Percentiles rank a stretch among this genome's conserved stretches.
Conservation (phyloP, 345 rosid genomes). For the Hypericum perforatum region DNA sequence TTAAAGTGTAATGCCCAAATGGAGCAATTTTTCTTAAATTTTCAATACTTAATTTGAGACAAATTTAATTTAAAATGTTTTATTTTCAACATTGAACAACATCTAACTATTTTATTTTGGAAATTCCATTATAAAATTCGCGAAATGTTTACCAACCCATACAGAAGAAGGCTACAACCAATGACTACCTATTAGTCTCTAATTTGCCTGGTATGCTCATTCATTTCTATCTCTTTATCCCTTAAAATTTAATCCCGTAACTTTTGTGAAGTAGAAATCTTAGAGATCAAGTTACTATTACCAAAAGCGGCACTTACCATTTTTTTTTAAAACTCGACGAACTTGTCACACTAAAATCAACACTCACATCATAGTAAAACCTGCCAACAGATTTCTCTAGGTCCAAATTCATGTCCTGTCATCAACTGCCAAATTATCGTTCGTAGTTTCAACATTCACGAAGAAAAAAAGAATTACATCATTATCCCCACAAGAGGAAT, state of each 20-base stretch:
- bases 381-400: slow-evolving; percentile 6
- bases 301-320: slow-evolving; percentile 16
- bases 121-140: slow-evolving; percentile 42
- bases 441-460: background rate
- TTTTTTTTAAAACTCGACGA: slow-evolving; percentile 27
- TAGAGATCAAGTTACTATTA: background rate
- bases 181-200: slow-evolving; percentile 40
- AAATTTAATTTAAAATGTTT: slow-evolving; percentile 3
- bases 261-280: slow-evolving; percentile 1
- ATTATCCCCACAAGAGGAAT: background rate
- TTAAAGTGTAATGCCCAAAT: slow-evolving; percentile 40
- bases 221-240: slow-evolving; percentile 27
- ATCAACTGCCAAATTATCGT: slow-evolving; percentile 11
- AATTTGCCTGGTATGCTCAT: slow-evolving; percentile 26
- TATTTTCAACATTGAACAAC: slow-evolving; percentile 30
- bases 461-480: background rate
- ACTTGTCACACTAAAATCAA: slow-evolving; percentile 31
- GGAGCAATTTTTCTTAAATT: slow-evolving; percentile 46
- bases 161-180: slow-evolving; percentile 60
- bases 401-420: background rate
- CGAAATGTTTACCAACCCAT: slow-evolving; percentile 49
- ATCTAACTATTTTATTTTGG: slow-evolving; percentile 45
- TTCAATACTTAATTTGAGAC: slow-evolving; percentile 25
- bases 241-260: slow-evolving; percentile 16
- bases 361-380: slow-evolving; percentile 36